Conservation (phyloP, 371 early-diverging fungal genomes). For the Coemansia sp. region DNA sequence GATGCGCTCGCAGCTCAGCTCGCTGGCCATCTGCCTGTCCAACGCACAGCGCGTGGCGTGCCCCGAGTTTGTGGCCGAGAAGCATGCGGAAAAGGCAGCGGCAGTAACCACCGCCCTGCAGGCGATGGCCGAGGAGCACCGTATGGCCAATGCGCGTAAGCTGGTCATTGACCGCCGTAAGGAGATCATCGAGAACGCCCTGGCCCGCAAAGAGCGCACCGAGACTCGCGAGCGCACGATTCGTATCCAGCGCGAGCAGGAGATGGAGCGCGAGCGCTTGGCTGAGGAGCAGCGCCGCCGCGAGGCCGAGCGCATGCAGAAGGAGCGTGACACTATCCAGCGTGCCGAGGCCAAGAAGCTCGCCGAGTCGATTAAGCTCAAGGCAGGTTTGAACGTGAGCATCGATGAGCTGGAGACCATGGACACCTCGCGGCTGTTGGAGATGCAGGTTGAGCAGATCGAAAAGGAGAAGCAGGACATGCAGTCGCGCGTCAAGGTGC, state of each 20-base stretch:
- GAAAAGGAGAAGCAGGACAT: conserved; percentile 87
- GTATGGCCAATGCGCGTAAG: conserved; percentile 72
- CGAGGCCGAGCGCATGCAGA: conserved; percentile 78
- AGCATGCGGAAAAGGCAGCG: conserved; percentile 58
- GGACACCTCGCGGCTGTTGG: conserved; percentile 77
- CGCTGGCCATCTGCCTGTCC: conserved; percentile 73
- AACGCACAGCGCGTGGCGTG: conserved; percentile 84
- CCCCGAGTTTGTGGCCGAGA: conserved; percentile 69
- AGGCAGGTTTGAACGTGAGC: conserved; percentile 77
- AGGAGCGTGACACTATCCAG: conserved; percentile 77
- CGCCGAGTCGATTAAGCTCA: conserved; percentile 79
- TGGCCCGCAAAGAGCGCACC: conserved; percentile 75
- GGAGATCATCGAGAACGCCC: conserved; percentile 80
- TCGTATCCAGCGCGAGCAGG: conserved; percentile 76
- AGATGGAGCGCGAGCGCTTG: conserved; percentile 78
- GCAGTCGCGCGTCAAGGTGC: conserved; percentile 66
- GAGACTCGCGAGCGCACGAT: conserved; percentile 73
- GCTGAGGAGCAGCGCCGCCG: conserved; percentile 83
- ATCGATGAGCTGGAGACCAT: conserved; percentile 82
- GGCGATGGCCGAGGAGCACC: conserved; percentile 81
- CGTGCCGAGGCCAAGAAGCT: conserved; percentile 84
- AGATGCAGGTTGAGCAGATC: conserved; percentile 85
- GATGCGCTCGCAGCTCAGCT: conserved; percentile 80
- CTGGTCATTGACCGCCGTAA: conserved; percentile 88
- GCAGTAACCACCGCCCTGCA: conserved; percentile 65